A percentile compares a stretch with the other conserved stretches of the same genome.
Evolutionary conservation across 176 grass and related monocot genomes (phyloP).

Genomic region (Avena insularis): DNA sequence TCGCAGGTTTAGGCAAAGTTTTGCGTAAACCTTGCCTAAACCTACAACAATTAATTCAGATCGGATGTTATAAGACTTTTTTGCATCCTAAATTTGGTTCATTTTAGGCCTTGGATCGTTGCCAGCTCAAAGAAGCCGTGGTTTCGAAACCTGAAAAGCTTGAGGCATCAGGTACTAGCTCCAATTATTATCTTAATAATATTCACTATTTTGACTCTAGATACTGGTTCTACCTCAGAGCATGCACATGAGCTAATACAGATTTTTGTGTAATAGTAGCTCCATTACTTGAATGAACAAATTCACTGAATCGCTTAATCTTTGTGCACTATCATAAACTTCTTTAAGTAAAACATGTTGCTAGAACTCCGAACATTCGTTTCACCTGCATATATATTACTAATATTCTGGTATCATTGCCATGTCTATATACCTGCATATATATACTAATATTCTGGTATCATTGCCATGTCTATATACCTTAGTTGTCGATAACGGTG

Average conservation of each 20-base stretch:
- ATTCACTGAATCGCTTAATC: neutral
- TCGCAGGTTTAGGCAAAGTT: too few species aligned
- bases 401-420: too few species aligned
- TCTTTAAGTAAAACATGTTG: neutral
- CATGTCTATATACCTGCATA: neutral
- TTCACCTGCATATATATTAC: neutral
- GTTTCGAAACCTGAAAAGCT: constrained; percentile 83
- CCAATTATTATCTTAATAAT: neutral
- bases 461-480: neutral
- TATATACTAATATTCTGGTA: neutral
- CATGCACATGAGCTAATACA: neutral
- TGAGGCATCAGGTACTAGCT: constrained; percentile 71
- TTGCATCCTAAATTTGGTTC: constrained; percentile 23
- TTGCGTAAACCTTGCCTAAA: too few species aligned
- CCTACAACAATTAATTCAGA: too few species aligned
- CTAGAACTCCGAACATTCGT: neutral
- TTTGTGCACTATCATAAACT: neutral
- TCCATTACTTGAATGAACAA: constrained; percentile 7
- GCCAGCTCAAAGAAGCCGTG: constrained; percentile 85
- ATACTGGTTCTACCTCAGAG: neutral
- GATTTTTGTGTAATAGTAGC: neutral
- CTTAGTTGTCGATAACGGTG: constrained; percentile 83
- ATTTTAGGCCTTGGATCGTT: constrained; percentile 85
- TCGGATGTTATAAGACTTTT: neutral
- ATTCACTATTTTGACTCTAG: neutral